Conservation (phyloP, 805 yeast species). For the Maudiozyma barnettii region DNA sequence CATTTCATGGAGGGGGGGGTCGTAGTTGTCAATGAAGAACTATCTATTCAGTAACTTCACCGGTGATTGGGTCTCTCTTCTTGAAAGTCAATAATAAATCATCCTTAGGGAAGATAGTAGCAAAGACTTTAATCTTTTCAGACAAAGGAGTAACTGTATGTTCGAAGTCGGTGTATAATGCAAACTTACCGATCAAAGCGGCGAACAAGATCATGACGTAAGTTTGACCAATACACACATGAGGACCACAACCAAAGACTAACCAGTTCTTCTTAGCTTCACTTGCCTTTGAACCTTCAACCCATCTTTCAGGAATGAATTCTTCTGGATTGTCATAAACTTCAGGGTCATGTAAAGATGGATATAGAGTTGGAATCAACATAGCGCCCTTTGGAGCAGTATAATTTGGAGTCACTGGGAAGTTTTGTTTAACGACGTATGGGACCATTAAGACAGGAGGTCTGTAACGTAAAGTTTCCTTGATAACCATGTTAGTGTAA, state of each 20-base stretch:
- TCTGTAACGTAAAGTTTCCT: constrained; percentile 85
- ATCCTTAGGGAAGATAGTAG: constrained; percentile 96
- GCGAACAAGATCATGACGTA: constrained; percentile 88
- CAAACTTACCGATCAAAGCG: constrained; percentile 84
- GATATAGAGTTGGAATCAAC: constrained; percentile 93
- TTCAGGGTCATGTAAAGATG: constrained; percentile 95
- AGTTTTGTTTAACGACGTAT: constrained; percentile 77
- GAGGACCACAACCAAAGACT: constrained; percentile 96
- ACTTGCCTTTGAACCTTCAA: constrained; percentile 61
- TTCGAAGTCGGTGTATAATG: constrained; percentile 66
- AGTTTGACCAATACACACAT: constrained; percentile 89
- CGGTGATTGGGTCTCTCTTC: constrained; percentile 45
- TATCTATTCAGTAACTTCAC: constrained; percentile 20
- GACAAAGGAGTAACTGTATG: constrained; percentile 77
- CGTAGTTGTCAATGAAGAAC: background rate
- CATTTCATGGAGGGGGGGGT: background rate
- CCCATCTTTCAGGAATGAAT: constrained; percentile 95
- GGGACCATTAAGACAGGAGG: constrained; percentile 99
- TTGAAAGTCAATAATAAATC: constrained; percentile 75
- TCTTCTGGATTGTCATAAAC: constrained; percentile 91
- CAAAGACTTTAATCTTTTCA: constrained; percentile 92
- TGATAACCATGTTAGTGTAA: constrained; percentile 84
- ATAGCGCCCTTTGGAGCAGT: constrained; percentile 95
- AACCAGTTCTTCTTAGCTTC: constrained; percentile 85
- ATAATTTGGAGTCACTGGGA: constrained; percentile 74